phyloP scores from a whole-genome alignment of 2,329 filamentous ascomycete genomes.

The Bertia moriformis region DNA sequence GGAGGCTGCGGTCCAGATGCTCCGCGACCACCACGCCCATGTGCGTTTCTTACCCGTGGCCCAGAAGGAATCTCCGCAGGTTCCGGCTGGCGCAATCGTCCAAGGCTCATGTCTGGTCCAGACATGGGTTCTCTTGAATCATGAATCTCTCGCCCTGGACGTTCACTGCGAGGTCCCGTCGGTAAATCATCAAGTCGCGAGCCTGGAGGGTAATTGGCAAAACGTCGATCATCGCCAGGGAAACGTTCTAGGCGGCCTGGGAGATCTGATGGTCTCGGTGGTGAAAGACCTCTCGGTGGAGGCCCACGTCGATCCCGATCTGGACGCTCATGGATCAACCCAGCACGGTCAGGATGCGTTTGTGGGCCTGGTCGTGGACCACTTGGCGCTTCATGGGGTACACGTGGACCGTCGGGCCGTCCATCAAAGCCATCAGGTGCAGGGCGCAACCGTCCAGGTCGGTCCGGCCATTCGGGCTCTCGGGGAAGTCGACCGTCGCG shows the following conservation, averaged over 20 bases:
- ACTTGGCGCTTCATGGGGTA: conserved; percentile 10
- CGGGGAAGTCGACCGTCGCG: conserved; percentile 15
- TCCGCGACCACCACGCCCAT: conserved; percentile 13
- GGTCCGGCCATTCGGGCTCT: conserved; percentile 20
- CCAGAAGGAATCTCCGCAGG: not conserved
- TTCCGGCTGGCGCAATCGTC: not conserved
- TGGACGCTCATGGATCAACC: conserved; percentile 15
- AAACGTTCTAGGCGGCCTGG: conserved; percentile 12
- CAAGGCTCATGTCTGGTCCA: not conserved
- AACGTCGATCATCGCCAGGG: conserved; percentile 2
- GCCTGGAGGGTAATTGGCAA: conserved; percentile 1
- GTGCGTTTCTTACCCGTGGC: conserved; percentile 8
- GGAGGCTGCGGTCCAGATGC: conserved; percentile 4
- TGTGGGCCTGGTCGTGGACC: conserved; percentile 7
- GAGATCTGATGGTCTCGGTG: conserved; percentile 12
- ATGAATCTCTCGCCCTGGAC: not conserved
- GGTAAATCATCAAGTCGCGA: conserved; percentile 6
- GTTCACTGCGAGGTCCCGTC: conserved; percentile 9
- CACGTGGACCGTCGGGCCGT: too few species aligned
- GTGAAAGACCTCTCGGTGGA: conserved; percentile 11
- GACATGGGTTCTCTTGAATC: not conserved
- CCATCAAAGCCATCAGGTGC: conserved; percentile 3
- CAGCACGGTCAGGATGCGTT: conserved; percentile 16
- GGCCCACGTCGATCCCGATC: conserved; percentile 13
- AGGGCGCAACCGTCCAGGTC: conserved; percentile 14